Conservation (phyloP, 176 grass and related monocot species). For the Zoysia pacifica region DNA sequence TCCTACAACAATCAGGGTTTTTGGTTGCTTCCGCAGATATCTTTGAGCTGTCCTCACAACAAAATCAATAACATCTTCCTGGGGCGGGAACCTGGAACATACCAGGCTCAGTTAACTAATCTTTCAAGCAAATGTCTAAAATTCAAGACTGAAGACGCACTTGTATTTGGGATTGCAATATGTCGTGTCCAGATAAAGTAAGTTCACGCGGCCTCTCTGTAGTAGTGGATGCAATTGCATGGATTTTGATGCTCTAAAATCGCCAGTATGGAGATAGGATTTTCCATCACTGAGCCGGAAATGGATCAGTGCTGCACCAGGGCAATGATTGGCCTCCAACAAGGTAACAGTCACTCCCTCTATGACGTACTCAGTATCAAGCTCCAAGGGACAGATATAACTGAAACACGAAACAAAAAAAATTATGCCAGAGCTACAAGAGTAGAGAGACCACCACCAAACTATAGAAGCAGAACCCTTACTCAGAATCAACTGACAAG, state of each 20-base stretch:
- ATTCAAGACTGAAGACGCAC: conserved; percentile 32
- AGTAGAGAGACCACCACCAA: not conserved
- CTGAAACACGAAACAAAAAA: conserved; percentile 40
- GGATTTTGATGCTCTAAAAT: conserved; percentile 71
- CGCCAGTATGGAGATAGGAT: conserved; percentile 70
- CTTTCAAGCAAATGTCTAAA: conserved; percentile 25
- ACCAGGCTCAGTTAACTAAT: conserved; percentile 8
- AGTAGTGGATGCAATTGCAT: conserved; percentile 65
- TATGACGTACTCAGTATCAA: conserved; percentile 64
- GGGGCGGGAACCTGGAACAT: conserved; percentile 59
- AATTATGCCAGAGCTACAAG: not conserved
- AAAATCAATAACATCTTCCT: conserved; percentile 73
- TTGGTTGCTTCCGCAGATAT: conserved; percentile 65
- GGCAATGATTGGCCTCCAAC: conserved; percentile 78
- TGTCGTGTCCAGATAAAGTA: conserved; percentile 80
- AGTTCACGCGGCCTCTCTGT: conserved; percentile 52
- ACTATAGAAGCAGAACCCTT: not conserved
- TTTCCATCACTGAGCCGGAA: conserved; percentile 54
- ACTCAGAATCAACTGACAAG: conserved; percentile 55
- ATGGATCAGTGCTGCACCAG: conserved; percentile 73
- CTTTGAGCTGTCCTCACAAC: conserved; percentile 61
- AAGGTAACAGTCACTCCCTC: conserved; percentile 62
- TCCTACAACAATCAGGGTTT: conserved; percentile 74
- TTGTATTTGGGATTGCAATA: conserved; percentile 84
- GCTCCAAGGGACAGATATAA: conserved; percentile 59